These are phyloP conservation scores for Spongiforma sp. DNA, from an alignment of 1,284 basidiomycete species.

Conservation along the genomic window DNA sequence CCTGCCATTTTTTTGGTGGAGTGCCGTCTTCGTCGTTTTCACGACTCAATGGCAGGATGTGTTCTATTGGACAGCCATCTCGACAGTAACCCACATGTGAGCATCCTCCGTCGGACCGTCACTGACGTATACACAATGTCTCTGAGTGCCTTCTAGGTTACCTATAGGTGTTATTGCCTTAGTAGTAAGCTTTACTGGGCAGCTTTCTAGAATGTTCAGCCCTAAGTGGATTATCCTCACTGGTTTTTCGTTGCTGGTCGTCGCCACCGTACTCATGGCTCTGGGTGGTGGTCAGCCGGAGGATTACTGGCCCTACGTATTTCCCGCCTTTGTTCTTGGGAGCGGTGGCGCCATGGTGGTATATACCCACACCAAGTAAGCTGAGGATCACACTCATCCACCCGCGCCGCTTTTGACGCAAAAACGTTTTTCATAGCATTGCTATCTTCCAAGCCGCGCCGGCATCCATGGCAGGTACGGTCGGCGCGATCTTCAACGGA, in stretches of 20 bases:
- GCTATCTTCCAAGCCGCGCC: conserved; percentile 56
- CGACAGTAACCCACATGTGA: conserved; percentile 41
- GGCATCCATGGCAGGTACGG: conserved; percentile 52
- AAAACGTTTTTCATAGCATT: conserved; percentile 42
- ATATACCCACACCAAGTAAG: conserved; percentile 45
- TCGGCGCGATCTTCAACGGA: conserved; percentile 62
- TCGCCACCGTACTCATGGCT: conserved; percentile 49
- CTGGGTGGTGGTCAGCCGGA: conserved; percentile 43
- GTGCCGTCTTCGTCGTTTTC: conserved; percentile 33
- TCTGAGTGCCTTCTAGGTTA: conserved; percentile 43
- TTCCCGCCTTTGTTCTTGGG: conserved; percentile 55
- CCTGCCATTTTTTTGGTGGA: conserved; percentile 47
- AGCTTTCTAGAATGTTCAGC: conserved; percentile 43
- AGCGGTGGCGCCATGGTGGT: conserved; percentile 42
- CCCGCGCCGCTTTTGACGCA: neutral
- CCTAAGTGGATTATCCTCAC: conserved; percentile 52
- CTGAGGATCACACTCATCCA: neutral
- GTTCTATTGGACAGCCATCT: conserved; percentile 39
- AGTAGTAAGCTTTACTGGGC: conserved; percentile 43
- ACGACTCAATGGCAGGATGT: conserved; percentile 43
- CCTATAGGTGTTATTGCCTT: conserved; percentile 47
- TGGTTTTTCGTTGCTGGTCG: conserved; percentile 43
- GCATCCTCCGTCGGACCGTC: neutral
- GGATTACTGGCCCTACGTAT: conserved; percentile 50
- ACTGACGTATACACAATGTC: conserved; percentile 5